Percentiles rank a stretch among this genome's conserved stretches.
phyloP scores from a whole-genome alignment of 1,139 yeast species.

The Candida sp. region DNA sequence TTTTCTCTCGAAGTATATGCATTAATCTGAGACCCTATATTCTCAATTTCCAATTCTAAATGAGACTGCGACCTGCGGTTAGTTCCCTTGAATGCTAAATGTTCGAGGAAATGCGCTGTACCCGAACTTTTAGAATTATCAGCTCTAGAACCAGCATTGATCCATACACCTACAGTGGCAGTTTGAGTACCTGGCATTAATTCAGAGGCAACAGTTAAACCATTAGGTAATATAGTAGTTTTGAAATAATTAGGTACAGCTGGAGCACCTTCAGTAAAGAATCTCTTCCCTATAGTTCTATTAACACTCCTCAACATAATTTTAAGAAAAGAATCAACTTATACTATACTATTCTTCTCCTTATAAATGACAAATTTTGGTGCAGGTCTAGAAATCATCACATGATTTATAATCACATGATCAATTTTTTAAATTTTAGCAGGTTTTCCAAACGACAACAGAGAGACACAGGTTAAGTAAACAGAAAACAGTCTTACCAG shows the following conservation, averaged over 20 bases:
- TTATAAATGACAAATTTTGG: no score
- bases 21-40: constrained; percentile 94
- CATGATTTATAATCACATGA: no score
- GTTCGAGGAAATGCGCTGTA: constrained; percentile 96
- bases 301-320: neutral
- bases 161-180: constrained; percentile 97
- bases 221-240: constrained; percentile 48
- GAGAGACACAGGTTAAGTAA: no score
- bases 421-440: no score
- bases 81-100: constrained; percentile 95
- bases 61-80: constrained; percentile 74
- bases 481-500: no score
- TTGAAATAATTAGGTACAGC: constrained; percentile 4
- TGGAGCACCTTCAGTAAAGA: neutral
- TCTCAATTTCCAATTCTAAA: constrained; percentile 90
- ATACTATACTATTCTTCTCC: no score
- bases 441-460: no score
- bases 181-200: constrained; percentile 83
- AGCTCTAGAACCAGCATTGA: constrained; percentile 98
- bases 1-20: constrained; percentile 98
- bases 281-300: neutral
- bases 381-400: no score
- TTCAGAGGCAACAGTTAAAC: constrained; percentile 92
- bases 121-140: constrained; percentile 85
- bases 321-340: no score